Evolutionary conservation across 2,329 filamentous ascomycete genomes (phyloP).

Genomic region (Calcarisporium arbuscula): DNA sequence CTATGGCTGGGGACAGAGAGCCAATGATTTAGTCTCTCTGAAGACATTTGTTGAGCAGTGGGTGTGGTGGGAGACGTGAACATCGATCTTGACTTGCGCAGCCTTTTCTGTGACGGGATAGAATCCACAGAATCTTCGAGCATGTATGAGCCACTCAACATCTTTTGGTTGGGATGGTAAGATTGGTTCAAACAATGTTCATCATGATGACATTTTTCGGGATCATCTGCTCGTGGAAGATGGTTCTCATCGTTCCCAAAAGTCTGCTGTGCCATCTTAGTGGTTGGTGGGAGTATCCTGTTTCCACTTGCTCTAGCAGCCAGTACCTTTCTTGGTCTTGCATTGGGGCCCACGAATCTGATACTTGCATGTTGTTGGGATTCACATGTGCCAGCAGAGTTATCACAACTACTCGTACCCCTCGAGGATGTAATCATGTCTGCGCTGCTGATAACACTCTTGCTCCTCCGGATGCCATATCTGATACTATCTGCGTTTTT

Average conservation of each 20-base stretch:
- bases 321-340: constrained; percentile 20
- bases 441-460: constrained; percentile 14
- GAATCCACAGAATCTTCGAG: constrained; percentile 43
- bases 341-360: constrained; percentile 39
- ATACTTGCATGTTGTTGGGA: constrained; percentile 47
- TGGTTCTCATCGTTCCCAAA: constrained; percentile 1
- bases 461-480: constrained; percentile 12
- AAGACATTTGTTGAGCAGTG: constrained; percentile 9
- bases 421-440: constrained; percentile 11
- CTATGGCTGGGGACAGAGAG: constrained; percentile 7
- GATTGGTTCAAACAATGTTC: too few relatives aligned
- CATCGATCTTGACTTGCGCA: constrained; percentile 53
- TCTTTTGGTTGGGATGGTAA: constrained; percentile 23
- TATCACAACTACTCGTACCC: constrained; percentile 14
- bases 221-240: background rate
- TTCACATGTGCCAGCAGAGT: constrained; percentile 5
- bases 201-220: too few relatives aligned
- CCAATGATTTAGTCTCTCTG: constrained; percentile 8
- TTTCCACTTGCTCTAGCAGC: constrained; percentile 23
- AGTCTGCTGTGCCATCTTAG: background rate
- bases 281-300: constrained; percentile 1
- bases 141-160: constrained; percentile 36
- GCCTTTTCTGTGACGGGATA: constrained; percentile 39
- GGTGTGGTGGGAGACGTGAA: constrained; percentile 28
- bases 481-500: constrained; percentile 18